phyloP scores from a whole-genome alignment of 371 early-diverging fungal genomes.

The Apophysomyces ossiformis region DNA sequence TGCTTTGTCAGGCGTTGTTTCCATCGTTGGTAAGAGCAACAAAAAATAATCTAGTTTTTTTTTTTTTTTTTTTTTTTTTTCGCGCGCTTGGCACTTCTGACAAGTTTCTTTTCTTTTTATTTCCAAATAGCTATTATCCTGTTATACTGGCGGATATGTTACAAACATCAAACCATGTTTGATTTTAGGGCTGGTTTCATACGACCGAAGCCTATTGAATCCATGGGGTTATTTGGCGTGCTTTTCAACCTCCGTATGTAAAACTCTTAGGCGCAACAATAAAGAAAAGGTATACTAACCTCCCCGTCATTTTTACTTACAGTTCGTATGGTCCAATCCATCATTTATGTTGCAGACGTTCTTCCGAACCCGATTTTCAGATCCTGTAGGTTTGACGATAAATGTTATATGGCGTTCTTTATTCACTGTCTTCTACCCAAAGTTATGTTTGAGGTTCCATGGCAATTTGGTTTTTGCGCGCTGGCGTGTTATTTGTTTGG shows the following conservation, averaged over 20 bases:
- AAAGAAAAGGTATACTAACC: neutral
- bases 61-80: too few relatives aligned
- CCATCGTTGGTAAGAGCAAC: constrained; percentile 20
- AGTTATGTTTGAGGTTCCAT: constrained; percentile 47
- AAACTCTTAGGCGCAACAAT: neutral
- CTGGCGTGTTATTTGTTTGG: constrained; percentile 48
- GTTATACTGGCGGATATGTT: constrained; percentile 22
- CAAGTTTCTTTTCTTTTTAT: neutral
- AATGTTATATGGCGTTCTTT: neutral
- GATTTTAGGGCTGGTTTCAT: constrained; percentile 24
- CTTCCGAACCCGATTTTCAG: neutral
- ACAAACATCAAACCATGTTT: constrained; percentile 23
- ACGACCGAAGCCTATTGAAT: constrained; percentile 33
- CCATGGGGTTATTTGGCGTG: constrained; percentile 22
- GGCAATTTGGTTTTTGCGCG: constrained; percentile 47
- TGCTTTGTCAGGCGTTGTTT: constrained; percentile 21
- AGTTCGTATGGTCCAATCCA: constrained; percentile 40
- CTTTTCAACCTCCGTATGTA: constrained; percentile 25
- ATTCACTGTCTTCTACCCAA: neutral
- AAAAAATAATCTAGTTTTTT: too few relatives aligned
- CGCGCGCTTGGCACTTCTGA: neutral
- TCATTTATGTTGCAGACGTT: constrained; percentile 16
- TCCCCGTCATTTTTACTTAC: neutral
- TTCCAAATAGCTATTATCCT: constrained; percentile 10
- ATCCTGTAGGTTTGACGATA: neutral